Base-by-base conservation (phyloP, 257 asterid genomes). In the Solanum peruvianum region DNA sequence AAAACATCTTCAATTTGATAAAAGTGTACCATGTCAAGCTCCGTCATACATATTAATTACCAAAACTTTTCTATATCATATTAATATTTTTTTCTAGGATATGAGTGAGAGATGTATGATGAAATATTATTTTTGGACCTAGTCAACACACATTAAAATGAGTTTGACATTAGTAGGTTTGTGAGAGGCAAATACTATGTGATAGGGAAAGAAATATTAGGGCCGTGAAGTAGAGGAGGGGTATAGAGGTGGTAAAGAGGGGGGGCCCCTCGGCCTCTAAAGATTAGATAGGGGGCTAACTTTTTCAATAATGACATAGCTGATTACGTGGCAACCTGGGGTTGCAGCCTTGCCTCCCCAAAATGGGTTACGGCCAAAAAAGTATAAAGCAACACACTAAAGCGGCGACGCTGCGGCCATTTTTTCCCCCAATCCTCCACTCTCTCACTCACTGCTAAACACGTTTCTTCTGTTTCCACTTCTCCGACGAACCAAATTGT, bases 321-420 rank as follows among this genome's bases (percentile, higher is more conserved):
- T 83, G 88, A 88, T 77, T 91, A 92, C 96, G 95, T 92, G 96
- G 96, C 95, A 85, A 71, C 87, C 89, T 86, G 96, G 95, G 95
- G 96, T 88, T 91, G 92, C 92, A 91, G 89, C 85, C 71, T 89
- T 70, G 45, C 42, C 87, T 85, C 92, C 90, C 86, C 71, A 84
- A 71, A 60, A 76, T 47, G 41, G n/a, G 66, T 16, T 80, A 47
- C 76, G 37, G 49, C 83, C 76, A 83, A 64, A 64, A 82, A 87
- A 69, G 7, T 33, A 77, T 75, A 66, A 83, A 21, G 62, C 85
- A 85, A 84, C 85, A 35, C 86, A 76, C 89, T 93, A 86, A 39
- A 89, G 91, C 93, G 85, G 89, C 93, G 95, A 89, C 94, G 93
- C 94, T 90, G 91, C 93, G 93, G 89, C 89, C 93, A 88, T 49